Base-by-base conservation (phyloP, 2,329 filamentous ascomycete species). In the Fusarium brevicatenulatum region DNA sequence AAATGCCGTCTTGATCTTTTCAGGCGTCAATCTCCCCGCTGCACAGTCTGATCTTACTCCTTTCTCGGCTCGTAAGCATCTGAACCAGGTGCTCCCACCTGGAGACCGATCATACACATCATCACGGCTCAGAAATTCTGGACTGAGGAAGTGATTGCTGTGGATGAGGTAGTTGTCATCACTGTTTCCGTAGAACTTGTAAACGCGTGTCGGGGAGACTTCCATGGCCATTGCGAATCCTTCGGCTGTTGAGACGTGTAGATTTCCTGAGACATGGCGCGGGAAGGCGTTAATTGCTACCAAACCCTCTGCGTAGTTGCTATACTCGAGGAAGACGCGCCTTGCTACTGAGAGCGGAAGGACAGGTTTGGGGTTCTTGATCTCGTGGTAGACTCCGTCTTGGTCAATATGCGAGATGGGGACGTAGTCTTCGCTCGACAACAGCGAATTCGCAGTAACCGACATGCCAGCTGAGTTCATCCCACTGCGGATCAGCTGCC, bases 291-390 rank as follows among this genome's bases (percentile, higher is more conserved):
- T 54, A 0, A 54, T 54, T 1, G 50, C 34, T 5, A 42, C 19
- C 2, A 54, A 13, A 0, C 50, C 50, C 50, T 54, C 50, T 0
- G 50, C 36, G 2, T 54, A 54, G 36, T 42, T 54, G 1, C 8
- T n/a, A 1, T 54, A 42, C 25, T 54, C 50, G 1, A 54, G 50
- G 0, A 54, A 54, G 2, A 54, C 50, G 23, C 34, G 50, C 10
- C 50, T 54, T 9, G 36, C 50, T 18, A 54, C 36, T 0, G 50
- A 54, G 6, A 54, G 50, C 0, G 50, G 50, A 2, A 54, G 36
- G 0, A 42, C 25, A n/a, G 25, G 50, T 7, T 28, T 42, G 5
- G 50, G 36, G 1, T 30, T 18, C 9, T 30, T 54, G 15, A 54
- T n/a, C 23, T 40, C 36, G 0, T 42, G 50, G 5, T 40, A 30